A percentile compares a stretch with the other conserved stretches of the same genome.
Evolutionary conservation across 78 protist genomes (phyloP).

Genomic region (Reticulomyxa filosa): DNA sequence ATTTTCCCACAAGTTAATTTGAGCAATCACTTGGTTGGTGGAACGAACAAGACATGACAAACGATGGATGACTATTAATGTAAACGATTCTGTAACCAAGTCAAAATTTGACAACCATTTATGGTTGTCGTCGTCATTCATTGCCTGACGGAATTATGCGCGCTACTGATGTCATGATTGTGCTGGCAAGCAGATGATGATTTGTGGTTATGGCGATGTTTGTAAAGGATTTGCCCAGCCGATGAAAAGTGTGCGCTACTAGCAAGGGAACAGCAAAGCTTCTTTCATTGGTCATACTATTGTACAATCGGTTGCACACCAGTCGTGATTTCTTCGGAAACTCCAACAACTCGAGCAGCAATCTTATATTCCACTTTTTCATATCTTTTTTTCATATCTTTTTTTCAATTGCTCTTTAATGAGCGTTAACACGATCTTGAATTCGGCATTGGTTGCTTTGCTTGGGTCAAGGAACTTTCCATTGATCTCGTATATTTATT

Average conservation of each 20-base stretch:
- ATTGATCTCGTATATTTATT: no score
- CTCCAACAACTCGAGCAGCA: conserved; percentile 64
- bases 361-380: no score
- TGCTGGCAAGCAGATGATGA: conserved; percentile 85
- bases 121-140: conserved; percentile 92
- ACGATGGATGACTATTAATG: conserved; percentile 95
- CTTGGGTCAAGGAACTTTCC: no score
- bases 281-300: no score
- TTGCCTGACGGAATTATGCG: conserved; percentile 94
- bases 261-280: no score
- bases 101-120: conserved; percentile 96
- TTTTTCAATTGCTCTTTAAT: no score
- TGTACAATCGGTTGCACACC: no score
- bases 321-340: conserved; percentile 99
- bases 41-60: conserved; percentile 97
- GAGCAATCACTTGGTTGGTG: conserved; percentile 95
- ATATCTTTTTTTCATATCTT: no score
- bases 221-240: conserved; percentile 92
- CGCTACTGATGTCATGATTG: conserved; percentile 94
- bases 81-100: conserved; percentile 97
- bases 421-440: no score
- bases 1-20: conserved; percentile 82
- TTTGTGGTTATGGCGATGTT: conserved; percentile 95
- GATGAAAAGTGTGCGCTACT: no score
- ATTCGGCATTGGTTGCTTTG: no score